Percentiles rank a stretch among this genome's conserved stretches.
Conservation (phyloP, 345 rosid genomes). For the Camelina hispida region DNA sequence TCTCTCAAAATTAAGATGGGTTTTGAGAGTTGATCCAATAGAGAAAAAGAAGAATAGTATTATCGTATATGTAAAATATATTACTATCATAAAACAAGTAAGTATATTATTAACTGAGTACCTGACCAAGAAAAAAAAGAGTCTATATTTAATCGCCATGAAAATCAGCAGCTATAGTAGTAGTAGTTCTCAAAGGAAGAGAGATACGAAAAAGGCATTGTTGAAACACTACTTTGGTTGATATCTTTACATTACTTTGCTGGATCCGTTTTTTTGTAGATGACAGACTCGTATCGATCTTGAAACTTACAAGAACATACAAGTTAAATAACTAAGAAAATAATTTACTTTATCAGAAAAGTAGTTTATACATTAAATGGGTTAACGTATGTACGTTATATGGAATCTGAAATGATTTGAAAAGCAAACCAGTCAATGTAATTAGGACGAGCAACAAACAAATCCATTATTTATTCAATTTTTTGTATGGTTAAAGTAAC, state of each 20-base stretch:
- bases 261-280: slow-evolving; percentile 31
- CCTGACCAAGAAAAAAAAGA: not conserved
- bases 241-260: slow-evolving; percentile 26
- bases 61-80: not conserved
- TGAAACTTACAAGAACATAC: slow-evolving; percentile 3
- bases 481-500: slow-evolving; percentile 16
- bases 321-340: not conserved
- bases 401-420: not conserved
- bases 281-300: slow-evolving; percentile 23
- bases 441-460: slow-evolving; percentile 3
- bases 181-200: slow-evolving; percentile 42
- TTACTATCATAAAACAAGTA: not conserved
- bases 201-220: slow-evolving; percentile 39
- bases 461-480: slow-evolving; percentile 20
- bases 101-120: not conserved
- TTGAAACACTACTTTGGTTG: slow-evolving; percentile 5
- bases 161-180: slow-evolving; percentile 53
- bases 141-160: slow-evolving; percentile 47
- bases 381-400: not conserved
- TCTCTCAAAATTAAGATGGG: not conserved
- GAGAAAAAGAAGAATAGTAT: too few species aligned
- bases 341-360: not conserved
- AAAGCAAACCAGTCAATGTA: slow-evolving; percentile 6
- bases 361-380: too few species aligned
- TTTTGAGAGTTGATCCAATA: not conserved